Evolutionary conservation across 2,329 filamentous ascomycete species (phyloP).

Genomic region (Anthostomella pinea): DNA sequence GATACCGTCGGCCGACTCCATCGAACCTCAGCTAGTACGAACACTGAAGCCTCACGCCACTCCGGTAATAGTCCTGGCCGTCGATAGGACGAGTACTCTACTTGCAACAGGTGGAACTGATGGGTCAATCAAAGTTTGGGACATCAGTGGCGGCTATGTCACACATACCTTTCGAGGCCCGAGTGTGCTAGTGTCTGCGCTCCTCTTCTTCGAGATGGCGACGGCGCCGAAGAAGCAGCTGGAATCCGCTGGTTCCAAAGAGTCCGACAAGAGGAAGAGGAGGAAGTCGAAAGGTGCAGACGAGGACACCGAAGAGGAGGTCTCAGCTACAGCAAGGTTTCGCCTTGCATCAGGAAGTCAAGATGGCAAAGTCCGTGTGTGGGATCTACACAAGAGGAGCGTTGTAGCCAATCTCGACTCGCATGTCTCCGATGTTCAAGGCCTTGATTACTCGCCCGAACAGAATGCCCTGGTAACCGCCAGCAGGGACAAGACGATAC

Average conservation of each 20-base stretch:
- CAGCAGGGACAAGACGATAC: conserved; percentile 89
- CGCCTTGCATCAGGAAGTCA: conserved; percentile 88
- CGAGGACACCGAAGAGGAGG: conserved; percentile 39
- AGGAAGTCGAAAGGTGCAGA: conserved; percentile 43
- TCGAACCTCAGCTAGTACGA: conserved; percentile 67
- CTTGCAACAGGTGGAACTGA: conserved; percentile 92
- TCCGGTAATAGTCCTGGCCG: conserved; percentile 80
- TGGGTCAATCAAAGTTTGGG: conserved; percentile 94
- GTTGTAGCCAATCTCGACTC: conserved; percentile 78
- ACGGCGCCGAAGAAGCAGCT: conserved; percentile 38
- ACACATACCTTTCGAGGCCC: conserved; percentile 96
- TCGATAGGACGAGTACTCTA: conserved; percentile 84
- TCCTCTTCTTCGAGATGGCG: conserved; percentile 84
- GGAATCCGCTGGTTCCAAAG: conserved; percentile 41
- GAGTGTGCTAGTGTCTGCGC: conserved; percentile 83
- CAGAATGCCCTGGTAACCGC: conserved; percentile 78
- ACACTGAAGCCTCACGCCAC: conserved; percentile 88
- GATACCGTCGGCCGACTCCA: conserved; percentile 52
- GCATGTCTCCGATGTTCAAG: conserved; percentile 92
- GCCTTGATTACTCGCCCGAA: conserved; percentile 73
- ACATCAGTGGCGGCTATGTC: conserved; percentile 82
- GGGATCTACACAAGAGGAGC: conserved; percentile 83
- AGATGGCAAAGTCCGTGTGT: conserved; percentile 87
- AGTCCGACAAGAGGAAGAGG: conserved; percentile 42
- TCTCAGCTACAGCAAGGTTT: conserved; percentile 53